Evolutionary conservation across 75 land plant species (phyloP).

Genomic region (Larix kaempferi): DNA sequence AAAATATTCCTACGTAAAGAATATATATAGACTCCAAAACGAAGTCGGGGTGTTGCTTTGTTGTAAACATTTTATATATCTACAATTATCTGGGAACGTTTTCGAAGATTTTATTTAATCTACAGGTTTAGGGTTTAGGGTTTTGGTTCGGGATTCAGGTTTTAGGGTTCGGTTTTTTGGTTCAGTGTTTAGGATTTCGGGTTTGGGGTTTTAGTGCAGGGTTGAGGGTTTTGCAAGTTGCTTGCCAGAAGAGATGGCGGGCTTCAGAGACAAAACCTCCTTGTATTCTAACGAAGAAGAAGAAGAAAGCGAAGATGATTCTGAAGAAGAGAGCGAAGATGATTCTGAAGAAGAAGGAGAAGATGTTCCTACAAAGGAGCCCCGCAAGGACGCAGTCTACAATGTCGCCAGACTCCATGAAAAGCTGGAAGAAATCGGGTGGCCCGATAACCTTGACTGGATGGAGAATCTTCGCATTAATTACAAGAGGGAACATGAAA

Average conservation of each 20-base stretch:
- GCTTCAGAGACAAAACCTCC: background rate
- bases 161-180: too few species aligned
- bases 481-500: constrained; percentile 37
- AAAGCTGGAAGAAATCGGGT: constrained; percentile 78
- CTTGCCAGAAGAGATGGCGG: constrained; percentile 1
- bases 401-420: constrained; percentile 66
- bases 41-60: too few species aligned
- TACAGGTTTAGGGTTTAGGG: too few species aligned
- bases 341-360: constrained; percentile 48
- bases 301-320: constrained; percentile 17
- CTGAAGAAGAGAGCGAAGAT: constrained; percentile 35
- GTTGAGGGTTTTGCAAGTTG: background rate
- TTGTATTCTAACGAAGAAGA: constrained; percentile 2
- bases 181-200: too few species aligned
- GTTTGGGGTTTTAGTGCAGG: background rate
- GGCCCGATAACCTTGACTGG: constrained; percentile 89
- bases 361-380: constrained; percentile 50
- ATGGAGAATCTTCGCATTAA: constrained; percentile 56
- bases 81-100: too few species aligned
- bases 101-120: too few species aligned
- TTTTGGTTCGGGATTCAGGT: too few species aligned
- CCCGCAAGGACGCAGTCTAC: constrained; percentile 72
- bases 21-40: too few species aligned
- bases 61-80: too few species aligned
- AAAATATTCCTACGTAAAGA: too few species aligned